These are phyloP conservation scores for Irpex rosettiformis DNA, from an alignment of 1,284 basidiomycete species.

Conservation along the genomic window DNA sequence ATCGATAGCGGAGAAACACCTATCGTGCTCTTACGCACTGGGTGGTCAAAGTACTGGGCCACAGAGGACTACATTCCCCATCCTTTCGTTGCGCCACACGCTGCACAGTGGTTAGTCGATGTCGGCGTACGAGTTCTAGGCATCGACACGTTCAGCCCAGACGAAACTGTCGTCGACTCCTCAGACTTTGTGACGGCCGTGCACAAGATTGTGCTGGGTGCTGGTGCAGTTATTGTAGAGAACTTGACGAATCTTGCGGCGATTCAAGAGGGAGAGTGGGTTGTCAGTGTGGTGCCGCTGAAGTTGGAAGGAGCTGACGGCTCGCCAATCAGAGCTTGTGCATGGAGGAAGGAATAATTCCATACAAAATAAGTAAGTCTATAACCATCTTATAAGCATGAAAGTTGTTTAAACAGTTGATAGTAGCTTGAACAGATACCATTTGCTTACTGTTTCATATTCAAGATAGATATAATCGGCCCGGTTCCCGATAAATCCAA, in stretches of 20 bases:
- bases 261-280: constrained; percentile 37
- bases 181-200: constrained; percentile 40
- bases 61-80: constrained; percentile 53
- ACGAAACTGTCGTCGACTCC: constrained; percentile 44
- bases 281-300: constrained; percentile 55
- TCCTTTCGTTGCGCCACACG: constrained; percentile 55
- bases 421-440: neutral
- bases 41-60: constrained; percentile 57
- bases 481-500: neutral
- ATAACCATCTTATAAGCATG: neutral
- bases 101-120: constrained; percentile 44
- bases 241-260: constrained; percentile 53
- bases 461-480: neutral
- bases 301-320: constrained; percentile 57
- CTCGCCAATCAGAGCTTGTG: constrained; percentile 63
- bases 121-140: constrained; percentile 54
- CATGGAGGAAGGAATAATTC: constrained; percentile 29
- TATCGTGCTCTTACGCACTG: constrained; percentile 46
- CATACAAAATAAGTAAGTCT: neutral
- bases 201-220: constrained; percentile 55
- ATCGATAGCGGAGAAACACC: constrained; percentile 26
- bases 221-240: constrained; percentile 61
- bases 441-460: too few species aligned
- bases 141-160: constrained; percentile 61
- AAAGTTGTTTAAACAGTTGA: neutral